A percentile compares a stretch with the other conserved stretches of the same genome.
These are phyloP conservation scores for Sugiyamaella paludigena DNA, from an alignment of 1,139 yeast species.

Conservation along the genomic window DNA sequence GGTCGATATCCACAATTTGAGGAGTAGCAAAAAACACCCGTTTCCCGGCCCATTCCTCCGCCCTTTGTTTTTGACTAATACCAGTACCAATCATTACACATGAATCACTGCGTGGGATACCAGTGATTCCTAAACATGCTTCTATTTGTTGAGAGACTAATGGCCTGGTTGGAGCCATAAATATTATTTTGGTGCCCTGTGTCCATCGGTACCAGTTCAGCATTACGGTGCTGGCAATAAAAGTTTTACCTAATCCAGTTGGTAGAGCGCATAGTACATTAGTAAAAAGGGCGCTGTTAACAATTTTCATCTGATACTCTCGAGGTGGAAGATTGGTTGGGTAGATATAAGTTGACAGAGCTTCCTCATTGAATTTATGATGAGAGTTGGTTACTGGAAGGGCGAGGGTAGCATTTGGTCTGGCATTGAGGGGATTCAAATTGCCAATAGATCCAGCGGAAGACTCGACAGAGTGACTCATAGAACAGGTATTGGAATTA, in stretches of 20 bases:
- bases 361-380: conserved; percentile 48
- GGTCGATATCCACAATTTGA: conserved; percentile 90
- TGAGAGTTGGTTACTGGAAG: conserved; percentile 13
- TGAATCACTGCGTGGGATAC: conserved; percentile 70
- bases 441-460: not conserved
- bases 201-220: conserved; percentile 87
- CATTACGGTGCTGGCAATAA: conserved; percentile 93
- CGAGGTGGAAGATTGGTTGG: conserved; percentile 84
- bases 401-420: not conserved
- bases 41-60: conserved; percentile 69
- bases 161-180: conserved; percentile 97
- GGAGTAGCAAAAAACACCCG: conserved; percentile 94
- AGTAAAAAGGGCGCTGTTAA: conserved; percentile 64
- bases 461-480: not conserved
- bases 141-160: conserved; percentile 96
- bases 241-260: conserved; percentile 96
- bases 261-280: conserved; percentile 89
- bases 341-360: conserved; percentile 58
- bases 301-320: conserved; percentile 85
- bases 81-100: conserved; percentile 70
- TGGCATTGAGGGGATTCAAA: not conserved
- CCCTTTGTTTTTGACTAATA: conserved; percentile 41
- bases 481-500: no score
- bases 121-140: conserved; percentile 87
- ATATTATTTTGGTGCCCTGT: conserved; percentile 69